Base-by-base conservation (phyloP, 768 basidiomycete species). In the Suillus luteus region DNA sequence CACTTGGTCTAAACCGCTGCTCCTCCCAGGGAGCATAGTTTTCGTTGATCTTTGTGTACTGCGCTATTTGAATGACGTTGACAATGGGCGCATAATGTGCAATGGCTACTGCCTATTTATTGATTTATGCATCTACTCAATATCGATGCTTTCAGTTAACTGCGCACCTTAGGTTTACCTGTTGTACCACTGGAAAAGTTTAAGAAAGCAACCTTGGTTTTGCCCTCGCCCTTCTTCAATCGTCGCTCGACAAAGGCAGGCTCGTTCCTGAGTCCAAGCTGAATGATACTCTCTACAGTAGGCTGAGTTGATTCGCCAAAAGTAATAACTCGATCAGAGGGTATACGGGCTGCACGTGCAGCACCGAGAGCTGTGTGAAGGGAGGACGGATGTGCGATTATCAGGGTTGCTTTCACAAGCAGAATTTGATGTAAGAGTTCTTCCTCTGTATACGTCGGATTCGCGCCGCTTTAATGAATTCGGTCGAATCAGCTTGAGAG, bases 181-280 rank as follows among this genome's bases (percentile, higher is more conserved):
- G 90, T 92, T 24, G 90, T 92, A 14, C 90, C 90, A 65, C 89
- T 90, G 1, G 90, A 91, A 66, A 92, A 89, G 59, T 82, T 84
- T 61, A 91, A 76, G 67, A 91, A 87, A 3, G 90, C 90, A n/a
- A 91, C 64, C 51, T 84, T 82, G 17, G 78, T 83, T 70, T 81
- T 86, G 24, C 79, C 85, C 73, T 89, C 89, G 8, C 88, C 90
- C 14, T 80, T 79, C 27, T 71, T 68, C 48, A 91, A 78, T 37
- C 70, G 75, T n/a, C 77, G 74, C 60, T 88, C 84, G 37, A 72
- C 70, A 68, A 84, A 89, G 59, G 66, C 71, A 66, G 65, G 76
- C 64, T 49, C 74, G 67, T 65, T 70, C 66, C 63, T 68, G 69
- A 70, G 69, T 10, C 82, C 74, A 65, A 61, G 81, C 82, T 70